A percentile compares a stretch with the other conserved stretches of the same genome.
phyloP scores from a whole-genome alignment of 495 filamentous ascomycete genomes.

The Neurospora africana region DNA sequence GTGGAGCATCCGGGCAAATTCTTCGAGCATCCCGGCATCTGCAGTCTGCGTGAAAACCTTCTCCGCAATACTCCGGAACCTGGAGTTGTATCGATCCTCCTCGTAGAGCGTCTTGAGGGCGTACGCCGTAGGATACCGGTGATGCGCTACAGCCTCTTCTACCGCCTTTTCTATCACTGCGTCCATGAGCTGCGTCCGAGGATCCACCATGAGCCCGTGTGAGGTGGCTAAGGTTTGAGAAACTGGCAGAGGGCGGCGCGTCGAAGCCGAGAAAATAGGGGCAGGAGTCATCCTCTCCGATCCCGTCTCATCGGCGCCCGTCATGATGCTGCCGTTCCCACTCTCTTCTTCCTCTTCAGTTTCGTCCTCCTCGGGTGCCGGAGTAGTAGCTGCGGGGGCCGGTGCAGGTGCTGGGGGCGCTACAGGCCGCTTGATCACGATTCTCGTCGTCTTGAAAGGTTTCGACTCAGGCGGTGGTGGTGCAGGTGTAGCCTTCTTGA shows the following conservation, averaged over 20 bases:
- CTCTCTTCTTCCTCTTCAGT: slow-evolving; percentile 21
- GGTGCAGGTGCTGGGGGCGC: slow-evolving; percentile 6
- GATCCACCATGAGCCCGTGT: slow-evolving; percentile 6
- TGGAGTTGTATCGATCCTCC: slow-evolving; percentile 29
- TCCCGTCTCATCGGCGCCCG: slow-evolving; percentile 11
- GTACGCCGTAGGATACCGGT: slow-evolving; percentile 44
- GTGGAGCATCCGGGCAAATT: slow-evolving; percentile 32
- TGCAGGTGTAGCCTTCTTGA: slow-evolving; percentile 27
- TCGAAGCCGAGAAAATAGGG: background rate
- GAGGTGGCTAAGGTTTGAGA: slow-evolving; percentile 2
- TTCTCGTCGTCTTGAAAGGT: slow-evolving; percentile 14
- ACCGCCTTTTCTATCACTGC: slow-evolving; percentile 30
- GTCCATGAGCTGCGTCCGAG: slow-evolving; percentile 17
- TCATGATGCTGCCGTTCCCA: slow-evolving; percentile 1
- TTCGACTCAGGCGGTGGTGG: slow-evolving; percentile 9
- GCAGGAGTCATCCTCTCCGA: background rate
- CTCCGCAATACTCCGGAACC: slow-evolving; percentile 37
- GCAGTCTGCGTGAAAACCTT: slow-evolving; percentile 37
- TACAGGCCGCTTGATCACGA: slow-evolving; percentile 29
- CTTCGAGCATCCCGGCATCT: slow-evolving; percentile 27
- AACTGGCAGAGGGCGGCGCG: background rate
- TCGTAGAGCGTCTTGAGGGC: slow-evolving; percentile 44
- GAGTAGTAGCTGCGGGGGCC: background rate
- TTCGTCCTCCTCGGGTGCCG: slow-evolving; percentile 22
- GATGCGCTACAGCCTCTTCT: slow-evolving; percentile 36